Evolutionary conservation across 106 monocot genomes (phyloP).

Genomic region (Apostasia shenzhenica): DNA sequence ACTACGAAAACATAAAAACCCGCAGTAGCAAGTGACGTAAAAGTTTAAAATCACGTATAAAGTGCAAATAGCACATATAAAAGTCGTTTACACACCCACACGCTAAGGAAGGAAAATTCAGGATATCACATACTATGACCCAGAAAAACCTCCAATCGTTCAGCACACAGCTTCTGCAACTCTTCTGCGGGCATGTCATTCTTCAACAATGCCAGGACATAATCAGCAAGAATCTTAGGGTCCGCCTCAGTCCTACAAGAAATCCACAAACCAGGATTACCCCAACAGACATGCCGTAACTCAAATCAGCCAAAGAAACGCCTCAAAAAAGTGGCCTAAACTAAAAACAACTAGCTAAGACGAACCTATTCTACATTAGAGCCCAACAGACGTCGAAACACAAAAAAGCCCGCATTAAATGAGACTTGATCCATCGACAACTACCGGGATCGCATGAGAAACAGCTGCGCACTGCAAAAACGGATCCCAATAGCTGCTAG

Average conservation of each 20-base stretch:
- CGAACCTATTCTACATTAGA: neutral
- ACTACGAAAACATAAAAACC: too few species aligned
- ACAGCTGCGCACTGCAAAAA: neutral
- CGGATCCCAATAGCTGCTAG: neutral
- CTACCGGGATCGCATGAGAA: neutral
- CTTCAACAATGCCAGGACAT: conserved; percentile 52
- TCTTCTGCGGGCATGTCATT: conserved; percentile 41
- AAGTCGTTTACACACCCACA: neutral
- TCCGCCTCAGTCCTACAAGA: conserved; percentile 41
- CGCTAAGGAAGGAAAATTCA: neutral
- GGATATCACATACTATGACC: conserved; percentile 30
- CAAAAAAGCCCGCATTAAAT: neutral
- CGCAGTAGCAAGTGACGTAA: too few species aligned
- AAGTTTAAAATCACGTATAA: too few species aligned
- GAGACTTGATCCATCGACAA: neutral
- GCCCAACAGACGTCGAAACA: neutral
- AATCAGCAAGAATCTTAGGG: conserved; percentile 43
- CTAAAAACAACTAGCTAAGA: neutral
- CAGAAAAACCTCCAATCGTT: conserved; percentile 49
- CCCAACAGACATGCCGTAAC: neutral
- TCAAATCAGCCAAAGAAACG: neutral
- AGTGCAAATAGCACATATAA: too few species aligned
- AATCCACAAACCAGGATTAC: conserved; percentile 2
- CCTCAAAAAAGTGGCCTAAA: neutral
- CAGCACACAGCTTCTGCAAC: conserved; percentile 38